Base-by-base conservation (phyloP, 2,329 filamentous ascomycete species). In the Alternaria panax region DNA sequence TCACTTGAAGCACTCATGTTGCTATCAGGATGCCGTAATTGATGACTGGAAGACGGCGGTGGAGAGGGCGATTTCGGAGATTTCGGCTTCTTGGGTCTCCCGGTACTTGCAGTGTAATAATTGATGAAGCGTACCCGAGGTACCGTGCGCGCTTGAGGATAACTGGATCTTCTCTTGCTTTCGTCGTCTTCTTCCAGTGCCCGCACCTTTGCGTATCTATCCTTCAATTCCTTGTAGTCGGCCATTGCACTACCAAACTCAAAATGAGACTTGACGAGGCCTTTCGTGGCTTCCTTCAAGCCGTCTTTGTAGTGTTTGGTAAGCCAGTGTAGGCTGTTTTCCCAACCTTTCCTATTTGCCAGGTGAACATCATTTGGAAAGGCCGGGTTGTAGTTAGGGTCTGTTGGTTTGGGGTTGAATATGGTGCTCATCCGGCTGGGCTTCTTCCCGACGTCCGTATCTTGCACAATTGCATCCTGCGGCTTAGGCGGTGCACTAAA, bases 21-120 rank as follows among this genome's bases (percentile, higher is more conserved):
- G 48, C 58, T 55, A 8, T 60, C 57, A 1, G 28, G 57, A 36
- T 57, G 42, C 41, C 55, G 57, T 42, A 51, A 30, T 34, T 51
- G 45, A 48, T 45, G 52, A 18, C 59, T 69, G 7, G 41, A 20
- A 12, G 70, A 59, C 2, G 58, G 61, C 1, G 69, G 68, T 3
- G 67, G 64, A 1, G 71, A 70, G 9, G 71, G 66, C 4, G 69
- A 71, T 14, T 71, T 71, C 24, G 79, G 77, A 67, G 90, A 73
- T 59, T 80, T 80, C 6, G 77, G 75, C 64, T 78, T 80, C 68
- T 82, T 93, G 2, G 85, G 84, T 59, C 87, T 84, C 4, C 93
- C 93, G 9, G 90, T 90, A 65, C 91, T 93, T n/a, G 91, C 86
- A 1, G 93, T 96, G 74, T 94, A 97, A 75, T 96, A 97, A 73